A percentile compares a stretch with the other conserved stretches of the same genome.
These are phyloP conservation scores for Mucor indicus DNA, from an alignment of 371 early-diverging fungal species.

Conservation along the genomic window DNA sequence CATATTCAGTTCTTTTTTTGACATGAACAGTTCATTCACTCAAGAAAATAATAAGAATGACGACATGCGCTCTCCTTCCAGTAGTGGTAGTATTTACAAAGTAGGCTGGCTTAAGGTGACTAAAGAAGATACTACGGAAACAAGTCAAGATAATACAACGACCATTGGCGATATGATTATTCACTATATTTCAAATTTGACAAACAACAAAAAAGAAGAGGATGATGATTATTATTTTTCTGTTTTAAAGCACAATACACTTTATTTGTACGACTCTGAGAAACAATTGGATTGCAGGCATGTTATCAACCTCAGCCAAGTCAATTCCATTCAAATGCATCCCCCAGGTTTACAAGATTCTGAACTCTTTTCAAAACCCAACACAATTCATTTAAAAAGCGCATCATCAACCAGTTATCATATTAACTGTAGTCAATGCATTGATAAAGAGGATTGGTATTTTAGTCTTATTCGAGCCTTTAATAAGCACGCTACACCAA, in stretches of 20 bases:
- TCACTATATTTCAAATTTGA: constrained; percentile 32
- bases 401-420: constrained; percentile 25
- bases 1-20: constrained; percentile 1
- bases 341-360: constrained; percentile 57
- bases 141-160: constrained; percentile 17
- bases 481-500: constrained; percentile 7
- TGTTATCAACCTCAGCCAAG: constrained; percentile 67
- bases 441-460: constrained; percentile 93
- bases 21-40: background rate
- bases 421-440: constrained; percentile 55
- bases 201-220: background rate
- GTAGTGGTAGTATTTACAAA: constrained; percentile 42
- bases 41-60: background rate
- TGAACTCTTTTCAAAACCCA: constrained; percentile 57
- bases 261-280: constrained; percentile 84
- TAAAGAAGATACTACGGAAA: constrained; percentile 28
- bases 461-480: constrained; percentile 53
- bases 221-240: constrained; percentile 56
- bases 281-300: constrained; percentile 75
- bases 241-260: constrained; percentile 74
- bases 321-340: constrained; percentile 65
- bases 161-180: constrained; percentile 40
- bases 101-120: constrained; percentile 52
- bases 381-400: constrained; percentile 46
- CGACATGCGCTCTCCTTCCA: too few relatives aligned